A percentile compares a stretch with the other conserved stretches of the same genome.
Conservation (phyloP, 345 rosid species). For the Gynandropsis gynandra region DNA sequence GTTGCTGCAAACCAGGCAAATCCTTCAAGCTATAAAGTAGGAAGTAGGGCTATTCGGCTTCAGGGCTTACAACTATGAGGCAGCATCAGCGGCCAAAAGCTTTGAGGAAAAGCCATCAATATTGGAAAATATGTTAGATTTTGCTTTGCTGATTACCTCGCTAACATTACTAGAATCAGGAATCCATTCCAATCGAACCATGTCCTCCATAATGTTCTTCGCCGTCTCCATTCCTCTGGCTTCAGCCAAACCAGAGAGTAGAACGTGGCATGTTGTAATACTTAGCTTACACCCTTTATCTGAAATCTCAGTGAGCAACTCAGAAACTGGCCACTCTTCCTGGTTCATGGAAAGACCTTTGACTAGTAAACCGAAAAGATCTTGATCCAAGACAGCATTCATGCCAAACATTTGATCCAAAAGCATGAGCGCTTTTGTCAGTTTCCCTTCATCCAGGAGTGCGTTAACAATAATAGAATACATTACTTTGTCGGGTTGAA, state of each 20-base stretch:
- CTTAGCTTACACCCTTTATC: conserved; percentile 40
- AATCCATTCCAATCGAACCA: conserved; percentile 45
- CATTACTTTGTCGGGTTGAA: conserved; percentile 59
- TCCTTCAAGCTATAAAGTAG: not conserved
- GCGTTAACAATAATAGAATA: conserved; percentile 45
- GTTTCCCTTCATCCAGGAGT: conserved; percentile 45
- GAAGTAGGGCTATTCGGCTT: conserved; percentile 3
- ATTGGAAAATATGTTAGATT: not conserved
- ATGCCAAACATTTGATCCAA: conserved; percentile 42
- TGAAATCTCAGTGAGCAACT: conserved; percentile 31
- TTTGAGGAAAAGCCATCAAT: conserved; percentile 15
- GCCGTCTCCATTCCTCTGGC: conserved; percentile 42
- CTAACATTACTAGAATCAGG: conserved; percentile 32
- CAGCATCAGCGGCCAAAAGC: conserved; percentile 22
- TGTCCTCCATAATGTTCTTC: conserved; percentile 38
- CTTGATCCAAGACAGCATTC: conserved; percentile 32
- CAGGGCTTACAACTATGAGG: conserved; percentile 12
- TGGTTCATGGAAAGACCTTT: conserved; percentile 25
- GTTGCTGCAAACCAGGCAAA: not conserved
- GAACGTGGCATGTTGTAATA: conserved; percentile 36
- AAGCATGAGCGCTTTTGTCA: conserved; percentile 36
- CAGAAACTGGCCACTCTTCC: conserved; percentile 19
- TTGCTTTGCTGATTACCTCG: conserved; percentile 18
- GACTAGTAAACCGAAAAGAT: conserved; percentile 23
- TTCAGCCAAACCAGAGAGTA: conserved; percentile 41